Conservation (phyloP, 148 eudicot genomes). For the Drosera capensis region DNA sequence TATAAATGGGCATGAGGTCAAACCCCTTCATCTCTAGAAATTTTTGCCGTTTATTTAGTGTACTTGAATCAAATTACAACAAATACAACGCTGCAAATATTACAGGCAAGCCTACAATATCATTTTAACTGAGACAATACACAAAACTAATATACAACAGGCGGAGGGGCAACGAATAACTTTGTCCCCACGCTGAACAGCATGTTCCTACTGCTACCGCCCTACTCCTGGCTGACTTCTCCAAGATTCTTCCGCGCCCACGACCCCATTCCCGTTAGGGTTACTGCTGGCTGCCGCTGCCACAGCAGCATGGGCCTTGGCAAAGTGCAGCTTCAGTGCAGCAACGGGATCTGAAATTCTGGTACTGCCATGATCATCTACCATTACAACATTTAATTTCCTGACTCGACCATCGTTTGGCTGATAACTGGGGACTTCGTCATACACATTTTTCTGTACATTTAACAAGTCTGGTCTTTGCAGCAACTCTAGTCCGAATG, state of each 20-base stretch:
- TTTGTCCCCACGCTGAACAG: neutral
- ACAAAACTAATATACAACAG: slow-evolving; percentile 60
- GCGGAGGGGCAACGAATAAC: slow-evolving; percentile 4
- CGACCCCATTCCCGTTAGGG: slow-evolving; percentile 8
- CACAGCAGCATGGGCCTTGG: slow-evolving; percentile 22
- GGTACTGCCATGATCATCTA: slow-evolving; percentile 18
- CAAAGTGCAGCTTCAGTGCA: slow-evolving; percentile 60
- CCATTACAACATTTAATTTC: slow-evolving; percentile 33
- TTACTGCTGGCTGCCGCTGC: slow-evolving; percentile 1
- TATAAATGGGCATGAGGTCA: neutral
- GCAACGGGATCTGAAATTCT: slow-evolving; percentile 81
- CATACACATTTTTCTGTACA: slow-evolving; percentile 33
- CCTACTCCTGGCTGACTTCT: slow-evolving; percentile 45
- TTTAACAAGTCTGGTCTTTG: slow-evolving; percentile 24
- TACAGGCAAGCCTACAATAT: slow-evolving; percentile 16
- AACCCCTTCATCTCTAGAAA: neutral
- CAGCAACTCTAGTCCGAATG: slow-evolving; percentile 39
- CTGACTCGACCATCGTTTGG: slow-evolving; percentile 13
- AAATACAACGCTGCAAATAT: slow-evolving; percentile 41
- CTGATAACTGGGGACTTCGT: slow-evolving; percentile 17
- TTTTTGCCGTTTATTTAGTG: neutral
- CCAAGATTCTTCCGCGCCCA: slow-evolving; percentile 40
- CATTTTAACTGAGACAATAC: no score
- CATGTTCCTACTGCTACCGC: slow-evolving; percentile 16
- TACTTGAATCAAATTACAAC: slow-evolving; percentile 29